Evolutionary conservation across 768 basidiomycete genomes (phyloP).

Genomic region (Hygrocybe coccinea): DNA sequence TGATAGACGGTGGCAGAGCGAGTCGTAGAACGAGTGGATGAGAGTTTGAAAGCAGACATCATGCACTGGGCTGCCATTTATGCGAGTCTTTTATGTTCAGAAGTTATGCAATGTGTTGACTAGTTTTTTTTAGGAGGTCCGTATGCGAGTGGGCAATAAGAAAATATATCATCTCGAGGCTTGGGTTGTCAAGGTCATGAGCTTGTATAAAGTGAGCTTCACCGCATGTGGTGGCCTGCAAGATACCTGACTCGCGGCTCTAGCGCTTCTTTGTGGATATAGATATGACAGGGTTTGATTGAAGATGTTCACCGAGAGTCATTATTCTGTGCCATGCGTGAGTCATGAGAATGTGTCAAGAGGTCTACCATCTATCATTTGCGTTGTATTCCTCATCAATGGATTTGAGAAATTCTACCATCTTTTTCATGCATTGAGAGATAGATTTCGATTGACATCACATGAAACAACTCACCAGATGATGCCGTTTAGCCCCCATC

Average conservation of each 20-base stretch:
- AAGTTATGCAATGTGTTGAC: background rate
- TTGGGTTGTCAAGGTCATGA: constrained; percentile 97
- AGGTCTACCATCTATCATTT: background rate
- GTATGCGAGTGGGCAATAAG: constrained; percentile 85
- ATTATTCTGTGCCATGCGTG: background rate
- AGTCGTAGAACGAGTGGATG: constrained; percentile 84
- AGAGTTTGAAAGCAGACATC: constrained; percentile 83
- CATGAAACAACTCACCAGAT: constrained; percentile 43
- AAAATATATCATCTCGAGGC: constrained; percentile 97
- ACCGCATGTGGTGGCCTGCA: background rate
- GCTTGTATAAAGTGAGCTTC: constrained; percentile 65
- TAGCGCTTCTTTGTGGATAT: constrained; percentile 62
- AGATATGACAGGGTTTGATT: constrained; percentile 58
- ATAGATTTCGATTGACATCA: background rate
- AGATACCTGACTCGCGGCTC: background rate
- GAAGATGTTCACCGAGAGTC: background rate
- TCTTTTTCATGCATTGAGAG: constrained; percentile 34
- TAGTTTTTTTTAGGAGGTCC: constrained; percentile 61
- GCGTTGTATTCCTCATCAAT: constrained; percentile 51
- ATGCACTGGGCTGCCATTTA: constrained; percentile 99
- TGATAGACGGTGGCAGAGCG: constrained; percentile 83
- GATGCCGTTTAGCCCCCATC: constrained; percentile 68
- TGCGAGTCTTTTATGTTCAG: constrained; percentile 42
- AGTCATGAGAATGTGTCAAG: background rate
- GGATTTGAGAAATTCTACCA: constrained; percentile 57